phyloP scores from a whole-genome alignment of 2,329 filamentous ascomycete genomes.

The Pseudofabraea citricarpa region DNA sequence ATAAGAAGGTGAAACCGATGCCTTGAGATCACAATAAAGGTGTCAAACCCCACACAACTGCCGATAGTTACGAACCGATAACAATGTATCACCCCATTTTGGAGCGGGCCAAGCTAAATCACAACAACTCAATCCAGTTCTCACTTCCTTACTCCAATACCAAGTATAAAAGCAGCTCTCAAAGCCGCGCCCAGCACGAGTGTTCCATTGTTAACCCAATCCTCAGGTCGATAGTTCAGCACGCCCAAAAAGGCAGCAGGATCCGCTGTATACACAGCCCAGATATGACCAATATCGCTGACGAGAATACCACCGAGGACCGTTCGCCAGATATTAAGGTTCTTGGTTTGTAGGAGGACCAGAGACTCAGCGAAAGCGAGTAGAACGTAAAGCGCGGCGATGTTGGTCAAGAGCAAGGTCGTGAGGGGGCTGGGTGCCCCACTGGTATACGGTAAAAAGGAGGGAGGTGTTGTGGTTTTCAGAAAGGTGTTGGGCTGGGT shows the following conservation, averaged over 20 bases:
- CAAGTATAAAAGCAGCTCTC: slow-evolving; percentile 31
- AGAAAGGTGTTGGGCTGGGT: slow-evolving; percentile 14
- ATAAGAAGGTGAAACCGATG: too few relatives aligned
- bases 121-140: too few relatives aligned
- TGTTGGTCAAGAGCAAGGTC: slow-evolving; percentile 22
- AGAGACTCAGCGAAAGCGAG: slow-evolving; percentile 27
- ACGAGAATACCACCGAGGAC: slow-evolving; percentile 20
- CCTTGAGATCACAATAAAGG: too few relatives aligned
- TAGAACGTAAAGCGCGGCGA: slow-evolving; percentile 26
- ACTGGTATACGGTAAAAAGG: slow-evolving; percentile 9
- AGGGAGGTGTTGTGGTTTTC: slow-evolving; percentile 16
- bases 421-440: slow-evolving; percentile 11
- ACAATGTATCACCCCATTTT: too few relatives aligned
- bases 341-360: slow-evolving; percentile 22
- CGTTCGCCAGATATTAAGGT: slow-evolving; percentile 25
- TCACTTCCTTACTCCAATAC: slow-evolving; percentile 19
- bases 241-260: slow-evolving; percentile 26
- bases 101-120: too few relatives aligned
- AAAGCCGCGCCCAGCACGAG: slow-evolving; percentile 27
- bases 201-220: slow-evolving; percentile 32
- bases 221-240: slow-evolving; percentile 23
- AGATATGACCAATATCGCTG: slow-evolving; percentile 27
- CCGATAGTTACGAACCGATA: too few relatives aligned
- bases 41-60: too few relatives aligned
- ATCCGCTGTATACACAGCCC: slow-evolving; percentile 23